These are phyloP conservation scores for Verbascum thapsus DNA, from an alignment of 257 asterid genomes.

Conservation along the genomic window DNA sequence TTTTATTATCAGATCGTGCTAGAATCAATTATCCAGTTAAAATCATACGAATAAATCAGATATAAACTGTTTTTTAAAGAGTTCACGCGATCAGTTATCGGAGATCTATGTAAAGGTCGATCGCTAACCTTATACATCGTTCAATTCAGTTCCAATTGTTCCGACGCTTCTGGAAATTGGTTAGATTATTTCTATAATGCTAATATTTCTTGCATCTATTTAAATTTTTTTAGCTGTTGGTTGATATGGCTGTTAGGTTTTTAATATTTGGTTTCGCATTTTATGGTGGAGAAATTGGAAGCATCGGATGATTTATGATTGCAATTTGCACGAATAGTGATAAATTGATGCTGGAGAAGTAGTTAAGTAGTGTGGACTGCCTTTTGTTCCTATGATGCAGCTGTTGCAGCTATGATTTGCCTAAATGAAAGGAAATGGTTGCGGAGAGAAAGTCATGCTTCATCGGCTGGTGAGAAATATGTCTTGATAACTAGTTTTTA, in stretches of 20 bases:
- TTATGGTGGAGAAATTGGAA: slow-evolving; percentile 1
- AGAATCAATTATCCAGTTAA: neutral
- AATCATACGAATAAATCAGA: slow-evolving; percentile 3
- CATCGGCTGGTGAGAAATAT: slow-evolving; percentile 63
- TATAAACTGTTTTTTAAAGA: slow-evolving; percentile 39
- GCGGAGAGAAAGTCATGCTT: slow-evolving; percentile 54
- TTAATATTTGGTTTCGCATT: neutral
- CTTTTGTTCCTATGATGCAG: slow-evolving; percentile 39
- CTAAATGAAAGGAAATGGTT: slow-evolving; percentile 65
- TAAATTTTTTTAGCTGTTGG: neutral
- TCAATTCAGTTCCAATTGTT: slow-evolving; percentile 73
- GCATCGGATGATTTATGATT: slow-evolving; percentile 16
- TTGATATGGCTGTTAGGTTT: slow-evolving; percentile 11
- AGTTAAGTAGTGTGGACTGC: neutral
- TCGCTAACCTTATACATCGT: slow-evolving; percentile 55
- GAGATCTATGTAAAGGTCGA: slow-evolving; percentile 54
- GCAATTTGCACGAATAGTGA: neutral
- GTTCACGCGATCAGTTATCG: slow-evolving; percentile 61
- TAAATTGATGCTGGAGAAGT: neutral
- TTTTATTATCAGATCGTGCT: neutral
- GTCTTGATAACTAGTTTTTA: neutral
- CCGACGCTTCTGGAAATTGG: slow-evolving; percentile 66
- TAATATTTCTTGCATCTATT: neutral
- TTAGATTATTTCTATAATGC: slow-evolving; percentile 19
- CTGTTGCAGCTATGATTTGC: slow-evolving; percentile 65